phyloP scores from a whole-genome alignment of 352 stramenopile genomes.

The Thalassiosira hispida region DNA sequence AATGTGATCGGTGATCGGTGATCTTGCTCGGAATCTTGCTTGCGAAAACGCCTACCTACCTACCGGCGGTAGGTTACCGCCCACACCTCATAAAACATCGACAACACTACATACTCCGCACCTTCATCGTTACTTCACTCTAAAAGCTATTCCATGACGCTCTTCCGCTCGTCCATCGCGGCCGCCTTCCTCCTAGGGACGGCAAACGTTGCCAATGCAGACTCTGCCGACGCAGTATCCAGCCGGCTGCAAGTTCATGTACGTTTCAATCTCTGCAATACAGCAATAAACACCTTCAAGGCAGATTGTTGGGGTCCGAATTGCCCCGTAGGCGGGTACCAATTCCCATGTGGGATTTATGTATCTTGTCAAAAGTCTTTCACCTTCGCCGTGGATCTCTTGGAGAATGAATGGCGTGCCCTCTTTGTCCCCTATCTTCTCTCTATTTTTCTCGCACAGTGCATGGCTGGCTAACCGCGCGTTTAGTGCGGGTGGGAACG shows the following conservation, averaged over 20 bases:
- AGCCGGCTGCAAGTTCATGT: constrained; percentile 51
- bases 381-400: neutral
- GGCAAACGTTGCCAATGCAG: constrained; percentile 9
- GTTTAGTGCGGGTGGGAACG: neutral
- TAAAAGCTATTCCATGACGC: constrained; percentile 13
- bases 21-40: no score
- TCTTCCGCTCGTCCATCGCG: constrained; percentile 19
- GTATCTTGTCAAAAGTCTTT: neutral
- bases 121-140: neutral
- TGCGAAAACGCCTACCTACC: no score
- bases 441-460: neutral
- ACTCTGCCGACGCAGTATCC: constrained; percentile 41
- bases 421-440: neutral
- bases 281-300: neutral
- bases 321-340: no score
- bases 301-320: neutral
- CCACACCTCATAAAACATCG: no score
- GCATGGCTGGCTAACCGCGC: neutral
- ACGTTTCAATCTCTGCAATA: constrained; percentile 51
- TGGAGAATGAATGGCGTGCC: neutral
- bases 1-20: no score
- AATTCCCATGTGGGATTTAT: constrained; percentile 4
- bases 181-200: constrained; percentile 16
- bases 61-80: no score
- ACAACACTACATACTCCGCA: no score